Percentiles rank a stretch among this genome's conserved stretches.
Evolutionary conservation across 768 basidiomycete species (phyloP).

Genomic region (Hericium alpestre): DNA sequence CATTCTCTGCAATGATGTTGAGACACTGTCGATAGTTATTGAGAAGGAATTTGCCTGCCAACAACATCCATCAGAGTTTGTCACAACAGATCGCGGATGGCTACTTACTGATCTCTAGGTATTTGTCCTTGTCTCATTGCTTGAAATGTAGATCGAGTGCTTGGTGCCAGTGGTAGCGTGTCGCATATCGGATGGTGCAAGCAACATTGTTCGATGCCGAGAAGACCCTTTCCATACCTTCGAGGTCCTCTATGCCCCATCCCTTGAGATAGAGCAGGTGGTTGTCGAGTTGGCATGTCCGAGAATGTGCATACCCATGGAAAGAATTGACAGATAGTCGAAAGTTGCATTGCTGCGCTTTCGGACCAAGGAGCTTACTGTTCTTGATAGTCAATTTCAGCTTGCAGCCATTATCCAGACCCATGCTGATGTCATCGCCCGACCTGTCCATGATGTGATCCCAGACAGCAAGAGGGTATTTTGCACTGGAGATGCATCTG

Average conservation of each 20-base stretch:
- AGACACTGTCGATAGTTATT: constrained; percentile 1
- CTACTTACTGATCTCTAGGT: not conserved
- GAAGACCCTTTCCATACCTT: not conserved
- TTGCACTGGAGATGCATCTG: not conserved
- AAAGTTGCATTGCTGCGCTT: not conserved
- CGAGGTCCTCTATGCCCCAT: not conserved
- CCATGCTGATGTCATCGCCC: not conserved
- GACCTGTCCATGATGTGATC: not conserved
- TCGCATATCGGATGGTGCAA: not conserved
- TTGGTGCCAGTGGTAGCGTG: not conserved
- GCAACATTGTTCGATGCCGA: not conserved
- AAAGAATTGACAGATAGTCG: not conserved
- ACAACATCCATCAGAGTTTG: too few species aligned
- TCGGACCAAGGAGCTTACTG: not conserved
- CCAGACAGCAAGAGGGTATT: not conserved
- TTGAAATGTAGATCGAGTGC: not conserved
- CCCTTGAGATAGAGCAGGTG: not conserved
- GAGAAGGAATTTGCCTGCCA: not conserved
- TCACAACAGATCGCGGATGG: too few species aligned
- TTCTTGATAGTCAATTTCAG: not conserved
- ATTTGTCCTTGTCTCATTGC: not conserved
- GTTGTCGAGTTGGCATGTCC: not conserved
- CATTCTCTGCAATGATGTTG: not conserved
- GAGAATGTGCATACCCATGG: not conserved
- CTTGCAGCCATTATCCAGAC: not conserved